phyloP scores from a whole-genome alignment of 2,329 filamentous ascomycete genomes.

The Venturia effusa region DNA sequence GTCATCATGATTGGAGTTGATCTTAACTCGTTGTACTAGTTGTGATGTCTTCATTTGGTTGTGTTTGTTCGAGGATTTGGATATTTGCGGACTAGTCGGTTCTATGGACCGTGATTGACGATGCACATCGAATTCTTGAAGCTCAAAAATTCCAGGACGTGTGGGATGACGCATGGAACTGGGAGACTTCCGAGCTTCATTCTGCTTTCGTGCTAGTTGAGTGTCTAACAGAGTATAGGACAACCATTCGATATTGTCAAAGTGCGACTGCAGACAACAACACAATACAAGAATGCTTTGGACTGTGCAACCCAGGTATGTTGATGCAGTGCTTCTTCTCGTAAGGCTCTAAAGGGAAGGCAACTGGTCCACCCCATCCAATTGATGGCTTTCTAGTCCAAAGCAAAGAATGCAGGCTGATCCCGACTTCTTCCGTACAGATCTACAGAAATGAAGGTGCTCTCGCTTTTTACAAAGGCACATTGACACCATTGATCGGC shows the following conservation, averaged over 20 bases:
- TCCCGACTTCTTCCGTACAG: conserved; percentile 26
- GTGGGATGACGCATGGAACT: neutral
- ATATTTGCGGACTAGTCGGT: too few species aligned
- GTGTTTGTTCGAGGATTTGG: too few species aligned
- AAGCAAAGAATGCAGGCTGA: neutral
- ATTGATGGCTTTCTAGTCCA: too few species aligned
- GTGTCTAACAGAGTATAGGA: conserved; percentile 30
- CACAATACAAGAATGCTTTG: conserved; percentile 68
- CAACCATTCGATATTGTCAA: conserved; percentile 85
- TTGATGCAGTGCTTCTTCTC: neutral
- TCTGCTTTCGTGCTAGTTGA: neutral
- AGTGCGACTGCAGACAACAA: conserved; percentile 86
- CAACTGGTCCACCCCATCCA: too few species aligned
- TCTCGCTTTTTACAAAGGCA: conserved; percentile 95
- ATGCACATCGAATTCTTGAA: too few species aligned
- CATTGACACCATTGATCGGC: conserved; percentile 83
- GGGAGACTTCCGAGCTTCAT: neutral
- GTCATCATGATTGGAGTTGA: too few species aligned
- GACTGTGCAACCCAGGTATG: conserved; percentile 51
- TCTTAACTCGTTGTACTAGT: too few species aligned
- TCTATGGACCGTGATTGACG: too few species aligned
- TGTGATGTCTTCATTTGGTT: too few species aligned
- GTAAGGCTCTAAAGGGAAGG: too few species aligned
- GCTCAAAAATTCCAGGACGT: neutral
- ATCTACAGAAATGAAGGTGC: conserved; percentile 86